Conservation (phyloP, 2,329 filamentous ascomycete species). For the Beauveria rudraprayagi region DNA sequence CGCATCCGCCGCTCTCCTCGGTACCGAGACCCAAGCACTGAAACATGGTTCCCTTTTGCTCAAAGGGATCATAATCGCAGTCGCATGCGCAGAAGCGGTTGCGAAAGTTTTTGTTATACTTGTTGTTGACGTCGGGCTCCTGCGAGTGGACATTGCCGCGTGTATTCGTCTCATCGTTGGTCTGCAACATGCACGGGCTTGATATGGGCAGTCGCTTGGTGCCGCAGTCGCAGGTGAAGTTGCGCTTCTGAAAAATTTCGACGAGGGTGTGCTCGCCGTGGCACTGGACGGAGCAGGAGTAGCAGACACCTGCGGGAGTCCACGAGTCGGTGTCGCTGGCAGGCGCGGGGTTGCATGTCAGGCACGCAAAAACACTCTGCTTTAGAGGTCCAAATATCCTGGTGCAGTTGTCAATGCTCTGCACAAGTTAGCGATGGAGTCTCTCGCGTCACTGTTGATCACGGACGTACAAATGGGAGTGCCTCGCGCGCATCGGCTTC, state of each 20-base stretch:
- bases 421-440: slow-evolving; percentile 15
- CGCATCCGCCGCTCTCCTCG: slow-evolving; percentile 76
- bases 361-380: slow-evolving; percentile 83
- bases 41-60: slow-evolving; percentile 96
- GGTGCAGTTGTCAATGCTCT: slow-evolving; percentile 93
- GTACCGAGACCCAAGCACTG: slow-evolving; percentile 85
- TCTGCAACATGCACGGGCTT: slow-evolving; percentile 67
- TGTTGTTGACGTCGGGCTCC: slow-evolving; percentile 62
- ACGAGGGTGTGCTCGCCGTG: slow-evolving; percentile 93
- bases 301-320: slow-evolving; percentile 74
- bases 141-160: slow-evolving; percentile 75
- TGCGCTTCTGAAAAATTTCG: slow-evolving; percentile 90
- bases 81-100: slow-evolving; percentile 89
- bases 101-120: slow-evolving; percentile 91
- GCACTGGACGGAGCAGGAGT: slow-evolving; percentile 92
- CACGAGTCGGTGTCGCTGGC: slow-evolving; percentile 43
- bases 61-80: slow-evolving; percentile 77
- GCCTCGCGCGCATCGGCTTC: slow-evolving; percentile 94
- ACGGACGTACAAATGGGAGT: slow-evolving; percentile 68
- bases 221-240: slow-evolving; percentile 95
- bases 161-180: slow-evolving; percentile 62
- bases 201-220: slow-evolving; percentile 67
- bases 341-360: slow-evolving; percentile 86
- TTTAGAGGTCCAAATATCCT: slow-evolving; percentile 80
- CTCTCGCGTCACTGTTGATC: background rate